These are phyloP conservation scores for Suillus luteus DNA, from an alignment of 768 basidiomycete species.

Conservation along the genomic window DNA sequence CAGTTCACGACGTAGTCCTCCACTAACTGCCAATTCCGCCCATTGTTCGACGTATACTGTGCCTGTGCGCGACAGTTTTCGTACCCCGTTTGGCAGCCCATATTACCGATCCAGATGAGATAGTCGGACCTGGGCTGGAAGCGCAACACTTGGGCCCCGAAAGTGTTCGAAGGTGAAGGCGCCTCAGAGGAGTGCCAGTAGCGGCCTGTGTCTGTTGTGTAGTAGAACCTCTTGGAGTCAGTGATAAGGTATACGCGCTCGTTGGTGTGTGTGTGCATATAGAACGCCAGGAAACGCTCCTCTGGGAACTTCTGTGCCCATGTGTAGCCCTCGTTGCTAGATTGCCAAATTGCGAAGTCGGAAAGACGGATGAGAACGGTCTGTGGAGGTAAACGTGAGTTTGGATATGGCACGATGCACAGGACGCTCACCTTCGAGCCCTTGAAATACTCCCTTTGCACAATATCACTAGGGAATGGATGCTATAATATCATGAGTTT, in stretches of 20 bases:
- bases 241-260: constrained; percentile 94
- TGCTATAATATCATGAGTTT: constrained; percentile 42
- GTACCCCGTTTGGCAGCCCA: constrained; percentile 54
- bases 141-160: constrained; percentile 75
- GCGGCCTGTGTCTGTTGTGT: constrained; percentile 81
- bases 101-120: constrained; percentile 87
- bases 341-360: constrained; percentile 89
- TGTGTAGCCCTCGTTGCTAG: constrained; percentile 90
- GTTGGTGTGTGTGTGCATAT: constrained; percentile 76
- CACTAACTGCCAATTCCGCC: constrained; percentile 72
- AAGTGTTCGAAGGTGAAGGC: constrained; percentile 76
- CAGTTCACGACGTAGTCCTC: constrained; percentile 91
- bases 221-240: constrained; percentile 57
- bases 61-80: constrained; percentile 74
- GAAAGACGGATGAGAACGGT: constrained; percentile 81
- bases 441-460: constrained; percentile 84
- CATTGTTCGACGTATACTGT: constrained; percentile 75
- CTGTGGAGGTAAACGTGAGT: constrained; percentile 34
- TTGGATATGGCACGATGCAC: neutral
- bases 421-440: constrained; percentile 58
- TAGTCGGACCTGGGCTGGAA: constrained; percentile 87
- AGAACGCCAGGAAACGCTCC: constrained; percentile 77
- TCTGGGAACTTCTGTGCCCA: constrained; percentile 71
- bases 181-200: constrained; percentile 62
- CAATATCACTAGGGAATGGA: constrained; percentile 62